Evolutionary conservation across 352 stramenopile species (phyloP), one percentile per base, ranked within the genome.

Genomic region (Phytopythium delawarense): DNA sequence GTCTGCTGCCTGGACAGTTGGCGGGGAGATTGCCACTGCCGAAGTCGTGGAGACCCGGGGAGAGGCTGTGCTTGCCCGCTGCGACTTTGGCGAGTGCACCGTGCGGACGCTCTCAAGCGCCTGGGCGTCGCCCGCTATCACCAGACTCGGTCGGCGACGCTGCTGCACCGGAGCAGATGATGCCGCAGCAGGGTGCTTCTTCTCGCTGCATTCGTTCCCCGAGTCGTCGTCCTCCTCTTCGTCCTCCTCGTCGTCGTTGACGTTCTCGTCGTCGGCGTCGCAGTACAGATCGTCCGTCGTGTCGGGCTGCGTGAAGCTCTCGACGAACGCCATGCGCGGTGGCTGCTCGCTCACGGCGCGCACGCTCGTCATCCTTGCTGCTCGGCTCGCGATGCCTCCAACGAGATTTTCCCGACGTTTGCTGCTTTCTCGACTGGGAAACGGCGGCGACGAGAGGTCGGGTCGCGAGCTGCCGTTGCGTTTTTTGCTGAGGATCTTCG

Each of bases 221-320:
- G 7, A 6, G 11, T 28, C 53, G n/a, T 50, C 54, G 2, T 49
- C 53, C 4, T 54, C 20, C 23, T 39, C 37, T 5, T 7, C 28
- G 1, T n/a, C 39, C 13, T 49, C 45, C 18, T 50, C 54, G 13
- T 51, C 54, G 4, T 62, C 20, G 32, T 39, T 46, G 2, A 6
- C 16, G 7, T 56, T 59, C 21, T 44, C 44, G 25, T 20, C 48
- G 28, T 49, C 39, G 28, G 15, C 48, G 28, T 49, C 39, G 28
- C 44, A 62, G 57, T 57, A 50, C 35, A 57, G 23, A 25, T 55
- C 44, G 18, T 63, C 58, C 2, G 35, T 51, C 30, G 28, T 34
- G 12, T 63, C 35, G 35, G 73, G 73, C 63, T 81, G 73, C 34
- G 67, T 53, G 61, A 67, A 72, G 50, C 50, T 74, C 50, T 78